Base-by-base conservation (phyloP, 345 rosid genomes). In the Adansonia digitata region DNA sequence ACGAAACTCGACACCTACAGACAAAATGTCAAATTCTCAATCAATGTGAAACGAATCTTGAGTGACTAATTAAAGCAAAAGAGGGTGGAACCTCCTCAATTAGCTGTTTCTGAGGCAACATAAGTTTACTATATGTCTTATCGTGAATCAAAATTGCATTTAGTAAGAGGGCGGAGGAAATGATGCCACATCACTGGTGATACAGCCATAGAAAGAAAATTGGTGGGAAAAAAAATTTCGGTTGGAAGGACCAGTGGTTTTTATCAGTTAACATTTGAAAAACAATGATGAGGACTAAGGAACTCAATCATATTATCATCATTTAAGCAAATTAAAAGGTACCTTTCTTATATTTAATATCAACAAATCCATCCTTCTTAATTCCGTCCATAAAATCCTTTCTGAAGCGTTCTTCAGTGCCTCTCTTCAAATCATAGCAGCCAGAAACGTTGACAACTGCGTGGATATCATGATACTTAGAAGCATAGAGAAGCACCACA, bases 401-500 rank as follows among this genome's bases (percentile, higher is more conserved):
- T 56, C 97, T 97, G 43, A 92, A 67, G 55, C 92, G 92, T 62
- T 86, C 87, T 74, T 42, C 82, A 17, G 88, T 86, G 73, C 94
- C 97, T 45, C 74, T 82, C 71, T 86, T 85, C 80, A 90, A 71
- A 80, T 94, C 74, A 77, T 88, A 92, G 62, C 97, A 91, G 46
- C 94, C 95, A 22, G 97, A 87, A 67, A 90, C 83, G 65, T 94
- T 94, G 64, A 92, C 83, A 11, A 94, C 87, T 12, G 72, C 70
- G 56, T 3, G 64, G 34, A 92, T 81, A 83, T 92, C 91, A n/a
- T 77, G 79, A 85, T 92, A 86, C 85, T 88, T 91, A 0, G 94
- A 94, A 71, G 97, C 94, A 81, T 94, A 94, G 13, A 94, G 83
- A 51, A 94, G 95, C 34, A 91, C 98, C 56, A 91, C 93, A 77